Conservation (phyloP, 495 filamentous ascomycete genomes). For the Cercophora sp. region DNA sequence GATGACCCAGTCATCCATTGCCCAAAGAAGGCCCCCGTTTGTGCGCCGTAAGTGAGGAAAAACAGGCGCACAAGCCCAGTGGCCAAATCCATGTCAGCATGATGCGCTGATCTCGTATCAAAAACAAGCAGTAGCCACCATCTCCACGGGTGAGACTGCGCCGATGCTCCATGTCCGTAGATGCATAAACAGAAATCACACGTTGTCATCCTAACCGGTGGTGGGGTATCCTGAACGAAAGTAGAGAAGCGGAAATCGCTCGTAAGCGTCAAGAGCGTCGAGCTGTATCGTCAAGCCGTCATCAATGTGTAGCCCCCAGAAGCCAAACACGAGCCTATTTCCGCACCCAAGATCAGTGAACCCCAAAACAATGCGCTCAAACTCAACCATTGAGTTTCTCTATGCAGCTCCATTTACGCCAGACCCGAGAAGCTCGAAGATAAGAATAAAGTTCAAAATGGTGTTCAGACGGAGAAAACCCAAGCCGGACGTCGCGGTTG, state of each 20-base stretch:
- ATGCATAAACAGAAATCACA: neutral
- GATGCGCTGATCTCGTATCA: too few relatives aligned
- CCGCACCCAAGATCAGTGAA: constrained; percentile 7
- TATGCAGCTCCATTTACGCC: constrained; percentile 10
- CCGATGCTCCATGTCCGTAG: constrained; percentile 4
- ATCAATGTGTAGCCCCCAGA: neutral
- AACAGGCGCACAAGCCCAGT: too few relatives aligned
- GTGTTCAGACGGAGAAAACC: constrained; percentile 2
- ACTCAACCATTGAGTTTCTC: constrained; percentile 1
- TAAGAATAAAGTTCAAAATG: neutral
- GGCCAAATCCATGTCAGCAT: neutral
- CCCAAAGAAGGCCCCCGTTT: too few relatives aligned
- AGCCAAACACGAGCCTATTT: constrained; percentile 8
- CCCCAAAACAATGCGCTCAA: neutral
- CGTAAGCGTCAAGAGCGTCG: constrained; percentile 4
- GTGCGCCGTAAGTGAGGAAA: too few relatives aligned
- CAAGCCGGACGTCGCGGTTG: neutral
- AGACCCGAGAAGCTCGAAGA: neutral
- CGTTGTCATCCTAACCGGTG: neutral
- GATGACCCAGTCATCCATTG: too few relatives aligned
- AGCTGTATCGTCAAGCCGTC: neutral
- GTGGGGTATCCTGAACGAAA: constrained; percentile 21
- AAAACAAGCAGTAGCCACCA: too few relatives aligned
- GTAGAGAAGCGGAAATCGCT: constrained; percentile 15
- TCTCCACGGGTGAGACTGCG: too few relatives aligned